Evolutionary conservation across 2,329 filamentous ascomycete genomes (phyloP).

Genomic region (Pseudogymnoascus sp.): DNA sequence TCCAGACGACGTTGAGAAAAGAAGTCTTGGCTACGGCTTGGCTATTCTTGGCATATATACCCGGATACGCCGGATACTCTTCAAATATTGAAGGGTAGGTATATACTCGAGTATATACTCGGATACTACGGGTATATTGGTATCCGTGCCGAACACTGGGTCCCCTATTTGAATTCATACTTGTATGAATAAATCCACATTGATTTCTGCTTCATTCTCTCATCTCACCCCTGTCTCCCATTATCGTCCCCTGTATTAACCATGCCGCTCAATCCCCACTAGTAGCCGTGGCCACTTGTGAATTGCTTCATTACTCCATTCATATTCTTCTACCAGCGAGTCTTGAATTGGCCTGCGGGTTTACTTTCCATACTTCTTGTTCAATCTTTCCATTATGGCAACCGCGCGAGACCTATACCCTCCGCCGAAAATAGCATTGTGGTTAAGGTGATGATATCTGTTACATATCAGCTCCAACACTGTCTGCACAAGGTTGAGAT

Average conservation of each 20-base stretch:
- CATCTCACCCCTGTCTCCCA: not conserved
- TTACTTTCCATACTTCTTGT: constrained; percentile 57
- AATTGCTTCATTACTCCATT: not conserved
- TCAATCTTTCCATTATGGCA: constrained; percentile 67
- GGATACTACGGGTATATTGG: too few relatives aligned
- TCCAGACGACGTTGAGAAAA: too few relatives aligned
- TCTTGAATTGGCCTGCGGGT: not conserved
- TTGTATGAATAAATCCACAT: not conserved
- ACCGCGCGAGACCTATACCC: constrained; percentile 70
- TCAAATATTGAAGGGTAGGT: too few relatives aligned
- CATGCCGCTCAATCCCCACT: not conserved
- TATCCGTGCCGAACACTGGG: too few relatives aligned
- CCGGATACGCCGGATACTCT: too few relatives aligned
- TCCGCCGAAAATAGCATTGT: constrained; percentile 63
- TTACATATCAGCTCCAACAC: constrained; percentile 6
- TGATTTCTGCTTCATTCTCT: not conserved
- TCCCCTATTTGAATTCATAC: not conserved
- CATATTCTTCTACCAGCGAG: not conserved
- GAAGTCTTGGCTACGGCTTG: too few relatives aligned
- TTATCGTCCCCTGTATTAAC: not conserved
- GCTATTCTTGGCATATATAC: too few relatives aligned
- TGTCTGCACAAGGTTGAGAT: not conserved
- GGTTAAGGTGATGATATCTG: constrained; percentile 85
- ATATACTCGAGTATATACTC: too few relatives aligned
- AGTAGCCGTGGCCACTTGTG: not conserved